These are phyloP conservation scores for Usnea hakonensis DNA, from an alignment of 495 filamentous ascomycete genomes.

Conservation along the genomic window DNA sequence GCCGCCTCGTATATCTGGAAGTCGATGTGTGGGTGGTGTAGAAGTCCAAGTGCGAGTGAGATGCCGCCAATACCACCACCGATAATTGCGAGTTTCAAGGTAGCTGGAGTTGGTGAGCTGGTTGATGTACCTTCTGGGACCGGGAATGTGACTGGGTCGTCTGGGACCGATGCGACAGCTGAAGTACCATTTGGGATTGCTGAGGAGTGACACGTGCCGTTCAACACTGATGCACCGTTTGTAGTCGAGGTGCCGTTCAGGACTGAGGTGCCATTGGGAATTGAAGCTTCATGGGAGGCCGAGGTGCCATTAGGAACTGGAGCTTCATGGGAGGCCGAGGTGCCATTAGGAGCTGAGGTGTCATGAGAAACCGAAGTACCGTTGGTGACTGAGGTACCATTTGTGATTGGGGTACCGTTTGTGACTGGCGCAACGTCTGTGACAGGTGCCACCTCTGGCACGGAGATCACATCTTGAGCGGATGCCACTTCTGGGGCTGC, in stretches of 20 bases:
- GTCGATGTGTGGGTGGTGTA: slow-evolving; percentile 27
- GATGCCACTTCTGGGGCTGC: not conserved
- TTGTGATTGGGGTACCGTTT: not conserved
- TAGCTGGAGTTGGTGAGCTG: not conserved
- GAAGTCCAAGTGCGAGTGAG: slow-evolving; percentile 28
- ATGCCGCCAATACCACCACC: slow-evolving; percentile 30
- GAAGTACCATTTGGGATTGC: not conserved
- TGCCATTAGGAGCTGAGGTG: not conserved
- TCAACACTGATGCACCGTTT: not conserved
- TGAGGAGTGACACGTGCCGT: too few relatives aligned
- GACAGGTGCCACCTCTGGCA: not conserved
- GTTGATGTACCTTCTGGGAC: not conserved
- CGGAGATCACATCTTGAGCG: not conserved
- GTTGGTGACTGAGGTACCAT: not conserved
- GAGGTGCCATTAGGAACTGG: not conserved
- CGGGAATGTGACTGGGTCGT: not conserved
- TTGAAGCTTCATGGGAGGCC: not conserved
- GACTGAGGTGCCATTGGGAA: not conserved
- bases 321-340: not conserved
- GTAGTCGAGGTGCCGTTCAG: not conserved
- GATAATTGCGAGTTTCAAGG: slow-evolving; percentile 13
- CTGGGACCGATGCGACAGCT: not conserved
- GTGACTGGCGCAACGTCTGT: not conserved
- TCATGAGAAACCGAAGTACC: not conserved
- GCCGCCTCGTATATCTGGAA: slow-evolving; percentile 45